Evolutionary conservation across 371 early-diverging fungal species (phyloP).

Genomic region (Gilbertella persicaria): DNA sequence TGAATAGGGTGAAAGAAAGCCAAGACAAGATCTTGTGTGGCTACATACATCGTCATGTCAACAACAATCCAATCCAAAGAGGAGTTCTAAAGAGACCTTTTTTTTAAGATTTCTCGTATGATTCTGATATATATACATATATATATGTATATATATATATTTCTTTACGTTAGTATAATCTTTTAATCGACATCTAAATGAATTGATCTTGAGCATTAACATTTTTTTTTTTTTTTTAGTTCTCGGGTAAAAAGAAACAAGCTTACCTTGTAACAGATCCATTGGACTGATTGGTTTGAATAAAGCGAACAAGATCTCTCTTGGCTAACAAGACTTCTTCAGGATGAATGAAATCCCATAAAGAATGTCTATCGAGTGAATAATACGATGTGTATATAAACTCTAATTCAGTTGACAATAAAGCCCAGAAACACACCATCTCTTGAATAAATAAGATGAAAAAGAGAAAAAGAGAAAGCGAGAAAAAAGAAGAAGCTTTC

Average conservation of each 20-base stretch:
- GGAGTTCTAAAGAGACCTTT: background rate
- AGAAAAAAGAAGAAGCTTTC: conserved; percentile 1
- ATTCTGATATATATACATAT: conserved; percentile 1
- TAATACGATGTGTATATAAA: conserved; percentile 30
- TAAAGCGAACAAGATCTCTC: conserved; percentile 53
- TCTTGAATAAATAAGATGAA: conserved; percentile 1
- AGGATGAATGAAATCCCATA: conserved; percentile 64
- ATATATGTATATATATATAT: background rate
- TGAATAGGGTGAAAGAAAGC: conserved; percentile 54
- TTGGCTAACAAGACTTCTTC: conserved; percentile 58
- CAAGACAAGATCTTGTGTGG: conserved; percentile 54
- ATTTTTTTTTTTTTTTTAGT: background rate
- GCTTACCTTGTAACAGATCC: conserved; percentile 64
- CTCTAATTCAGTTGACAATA: conserved; percentile 28
- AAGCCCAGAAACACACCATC: conserved; percentile 35
- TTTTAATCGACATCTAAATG: conserved; percentile 30
- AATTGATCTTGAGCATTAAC: background rate
- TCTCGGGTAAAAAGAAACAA: background rate
- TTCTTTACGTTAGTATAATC: conserved; percentile 18
- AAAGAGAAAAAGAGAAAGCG: conserved; percentile 9
- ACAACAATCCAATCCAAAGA: conserved; percentile 57
- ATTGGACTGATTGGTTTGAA: conserved; percentile 42
- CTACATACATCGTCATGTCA: conserved; percentile 62
- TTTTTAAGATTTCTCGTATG: conserved; percentile 4
- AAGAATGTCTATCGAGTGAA: conserved; percentile 37